These are phyloP conservation scores for Blastocystis sp. DNA, from an alignment of 352 stramenopile genomes.

Conservation along the genomic window DNA sequence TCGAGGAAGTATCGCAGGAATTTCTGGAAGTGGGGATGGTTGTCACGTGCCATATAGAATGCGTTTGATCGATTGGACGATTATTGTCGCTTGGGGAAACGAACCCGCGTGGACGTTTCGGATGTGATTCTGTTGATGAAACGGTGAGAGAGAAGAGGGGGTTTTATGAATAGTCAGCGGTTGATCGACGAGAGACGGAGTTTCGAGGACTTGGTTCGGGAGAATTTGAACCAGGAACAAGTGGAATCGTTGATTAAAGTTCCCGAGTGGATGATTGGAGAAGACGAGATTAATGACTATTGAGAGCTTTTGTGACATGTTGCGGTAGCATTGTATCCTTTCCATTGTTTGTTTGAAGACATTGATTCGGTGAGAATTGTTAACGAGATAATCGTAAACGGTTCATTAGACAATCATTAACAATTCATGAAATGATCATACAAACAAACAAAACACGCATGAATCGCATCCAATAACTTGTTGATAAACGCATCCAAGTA, in stretches of 20 bases:
- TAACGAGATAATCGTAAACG: too few relatives aligned
- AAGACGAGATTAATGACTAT: neutral
- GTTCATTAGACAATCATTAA: too few relatives aligned
- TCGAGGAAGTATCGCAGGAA: neutral
- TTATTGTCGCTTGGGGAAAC: slow-evolving; percentile 36
- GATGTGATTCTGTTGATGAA: slow-evolving; percentile 41
- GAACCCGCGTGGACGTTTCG: neutral
- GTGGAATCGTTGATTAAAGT: slow-evolving; percentile 22
- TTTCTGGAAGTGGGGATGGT: neutral
- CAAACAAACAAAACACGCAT: neutral
- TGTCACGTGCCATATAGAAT: neutral
- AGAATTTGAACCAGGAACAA: slow-evolving; percentile 42
- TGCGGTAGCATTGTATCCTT: too few relatives aligned
- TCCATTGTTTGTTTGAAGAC: too few relatives aligned
- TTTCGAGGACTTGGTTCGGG: slow-evolving; percentile 16
- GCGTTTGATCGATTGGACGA: slow-evolving; percentile 19
- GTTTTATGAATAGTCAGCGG: neutral
- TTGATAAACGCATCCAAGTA: slow-evolving; percentile 42
- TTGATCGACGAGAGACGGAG: neutral
- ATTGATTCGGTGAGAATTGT: too few relatives aligned
- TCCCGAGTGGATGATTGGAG: neutral
- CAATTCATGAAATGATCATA: neutral
- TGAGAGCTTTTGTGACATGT: neutral
- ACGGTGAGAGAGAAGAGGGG: neutral
- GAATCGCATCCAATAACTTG: neutral